phyloP scores from a whole-genome alignment of 2,329 filamentous ascomycete genomes.

The Colletotrichum tropicicola region DNA sequence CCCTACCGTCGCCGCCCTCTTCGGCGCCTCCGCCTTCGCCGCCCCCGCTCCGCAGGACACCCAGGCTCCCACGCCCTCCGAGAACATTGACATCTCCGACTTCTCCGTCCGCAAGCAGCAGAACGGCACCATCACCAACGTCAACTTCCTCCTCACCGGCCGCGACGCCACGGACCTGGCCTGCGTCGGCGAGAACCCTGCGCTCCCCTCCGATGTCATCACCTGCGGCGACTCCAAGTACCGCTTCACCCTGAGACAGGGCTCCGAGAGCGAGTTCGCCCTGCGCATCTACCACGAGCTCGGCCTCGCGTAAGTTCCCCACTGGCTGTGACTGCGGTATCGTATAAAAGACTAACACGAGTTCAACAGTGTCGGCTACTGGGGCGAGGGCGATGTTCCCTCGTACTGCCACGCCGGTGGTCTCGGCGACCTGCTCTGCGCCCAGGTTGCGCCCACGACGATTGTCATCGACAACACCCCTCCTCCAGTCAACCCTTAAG shows the following conservation, averaged over 20 bases:
- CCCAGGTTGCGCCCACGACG: slow-evolving; percentile 28
- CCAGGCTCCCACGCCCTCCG: slow-evolving; percentile 7
- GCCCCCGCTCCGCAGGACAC: slow-evolving; percentile 24
- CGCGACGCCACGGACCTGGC: slow-evolving; percentile 26
- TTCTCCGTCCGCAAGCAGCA: slow-evolving; percentile 35
- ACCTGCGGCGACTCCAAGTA: slow-evolving; percentile 39
- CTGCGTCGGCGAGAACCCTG: slow-evolving; percentile 29
- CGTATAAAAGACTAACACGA: not conserved
- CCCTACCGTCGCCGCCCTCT: slow-evolving; percentile 29
- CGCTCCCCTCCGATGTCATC: slow-evolving; percentile 33
- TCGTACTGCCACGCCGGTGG: slow-evolving; percentile 35
- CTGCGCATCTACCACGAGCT: slow-evolving; percentile 36
- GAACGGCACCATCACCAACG: slow-evolving; percentile 26
- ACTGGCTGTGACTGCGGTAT: not conserved
- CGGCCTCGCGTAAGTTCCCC: slow-evolving; percentile 32
- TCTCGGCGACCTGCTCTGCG: slow-evolving; percentile 32
- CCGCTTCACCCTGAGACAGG: slow-evolving; percentile 36
- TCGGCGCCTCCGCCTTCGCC: slow-evolving; percentile 33
- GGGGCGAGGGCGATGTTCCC: slow-evolving; percentile 31
- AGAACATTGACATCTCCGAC: slow-evolving; percentile 36
- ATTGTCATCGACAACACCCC: slow-evolving; percentile 32
- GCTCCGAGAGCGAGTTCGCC: slow-evolving; percentile 28
- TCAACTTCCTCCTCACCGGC: slow-evolving; percentile 35
- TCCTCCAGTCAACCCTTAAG: slow-evolving; percentile 8
- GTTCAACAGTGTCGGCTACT: slow-evolving; percentile 29